A percentile compares a stretch with the other conserved stretches of the same genome.
Conservation (phyloP, 345 rosid genomes). For the Tarenaya hassleriana region DNA sequence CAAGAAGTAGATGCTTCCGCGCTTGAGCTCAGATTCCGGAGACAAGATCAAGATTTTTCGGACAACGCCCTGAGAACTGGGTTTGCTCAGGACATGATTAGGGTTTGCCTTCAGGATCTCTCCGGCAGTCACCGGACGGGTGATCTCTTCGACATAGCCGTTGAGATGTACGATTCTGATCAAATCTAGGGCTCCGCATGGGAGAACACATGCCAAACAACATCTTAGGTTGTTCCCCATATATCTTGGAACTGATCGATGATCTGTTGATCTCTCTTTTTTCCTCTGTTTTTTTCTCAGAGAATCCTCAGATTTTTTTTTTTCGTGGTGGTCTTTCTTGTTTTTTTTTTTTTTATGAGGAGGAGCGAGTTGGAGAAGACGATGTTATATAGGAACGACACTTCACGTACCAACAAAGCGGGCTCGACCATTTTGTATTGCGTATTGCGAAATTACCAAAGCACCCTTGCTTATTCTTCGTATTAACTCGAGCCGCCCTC, state of each 20-base stretch:
- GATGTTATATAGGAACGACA: constrained; percentile 27
- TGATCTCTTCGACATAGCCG: constrained; percentile 75
- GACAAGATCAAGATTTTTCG: constrained; percentile 72
- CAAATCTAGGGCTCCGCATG: constrained; percentile 92
- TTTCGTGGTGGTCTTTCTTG: too few relatives aligned
- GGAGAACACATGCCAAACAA: constrained; percentile 87
- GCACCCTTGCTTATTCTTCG: neutral
- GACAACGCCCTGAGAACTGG: constrained; percentile 77
- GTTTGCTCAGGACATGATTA: constrained; percentile 78
- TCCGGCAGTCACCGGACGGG: constrained; percentile 67
- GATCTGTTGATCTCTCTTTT: neutral
- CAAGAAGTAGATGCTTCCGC: constrained; percentile 86
- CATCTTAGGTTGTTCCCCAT: constrained; percentile 95
- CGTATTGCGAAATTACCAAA: constrained; percentile 7
- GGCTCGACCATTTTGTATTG: neutral
- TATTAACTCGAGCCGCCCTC: constrained; percentile 26
- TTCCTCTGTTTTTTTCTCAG: too few relatives aligned
- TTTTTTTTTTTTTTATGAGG: too few relatives aligned
- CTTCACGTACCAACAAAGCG: constrained; percentile 11
- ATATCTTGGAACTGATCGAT: neutral
- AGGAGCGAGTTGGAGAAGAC: constrained; percentile 2
- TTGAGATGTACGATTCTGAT: constrained; percentile 89
- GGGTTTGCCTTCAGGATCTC: constrained; percentile 82
- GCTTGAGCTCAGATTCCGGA: constrained; percentile 80
- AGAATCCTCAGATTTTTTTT: too few relatives aligned